Percentiles rank a stretch among this genome's conserved stretches.
Conservation (phyloP, 768 basidiomycete species). For the Podaxis sp. region DNA sequence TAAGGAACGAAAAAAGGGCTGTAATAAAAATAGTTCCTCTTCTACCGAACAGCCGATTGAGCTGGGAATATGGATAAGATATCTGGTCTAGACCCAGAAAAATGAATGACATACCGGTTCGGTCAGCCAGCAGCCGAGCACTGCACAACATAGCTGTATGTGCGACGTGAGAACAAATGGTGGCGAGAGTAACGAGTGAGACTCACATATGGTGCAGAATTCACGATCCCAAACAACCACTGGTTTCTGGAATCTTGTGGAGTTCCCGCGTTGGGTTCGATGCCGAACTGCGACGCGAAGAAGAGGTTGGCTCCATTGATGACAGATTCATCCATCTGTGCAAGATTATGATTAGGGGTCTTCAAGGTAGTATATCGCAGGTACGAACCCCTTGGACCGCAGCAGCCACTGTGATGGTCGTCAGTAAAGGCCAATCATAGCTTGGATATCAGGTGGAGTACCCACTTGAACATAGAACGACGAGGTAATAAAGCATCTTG, state of each 20-base stretch:
- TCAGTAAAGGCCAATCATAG: neutral
- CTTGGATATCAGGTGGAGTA: neutral
- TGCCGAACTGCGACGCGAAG: slow-evolving; percentile 54
- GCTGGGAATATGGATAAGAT: slow-evolving; percentile 23
- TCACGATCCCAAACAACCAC: slow-evolving; percentile 76
- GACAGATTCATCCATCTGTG: slow-evolving; percentile 65
- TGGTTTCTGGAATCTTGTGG: slow-evolving; percentile 45
- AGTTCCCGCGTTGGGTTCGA: slow-evolving; percentile 33
- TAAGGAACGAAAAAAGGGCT: slow-evolving; percentile 54
- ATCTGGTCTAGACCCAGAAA: neutral
- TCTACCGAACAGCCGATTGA: slow-evolving; percentile 64
- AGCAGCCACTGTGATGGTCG: slow-evolving; percentile 62
- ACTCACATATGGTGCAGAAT: slow-evolving; percentile 46
- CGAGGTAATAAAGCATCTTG: slow-evolving; percentile 39
- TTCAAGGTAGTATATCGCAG: neutral
- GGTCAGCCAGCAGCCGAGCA: slow-evolving; percentile 49
- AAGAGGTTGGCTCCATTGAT: slow-evolving; percentile 65
- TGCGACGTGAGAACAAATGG: neutral
- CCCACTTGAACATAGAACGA: slow-evolving; percentile 42
- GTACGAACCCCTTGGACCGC: slow-evolving; percentile 58
- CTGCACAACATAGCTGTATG: slow-evolving; percentile 3
- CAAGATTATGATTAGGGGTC: slow-evolving; percentile 15
- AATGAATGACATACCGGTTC: slow-evolving; percentile 30
- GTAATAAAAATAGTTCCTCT: slow-evolving; percentile 63
- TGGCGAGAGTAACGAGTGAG: neutral